These are phyloP conservation scores for Geoglossum glabrum DNA, from an alignment of 495 filamentous ascomycete genomes.

Conservation along the genomic window DNA sequence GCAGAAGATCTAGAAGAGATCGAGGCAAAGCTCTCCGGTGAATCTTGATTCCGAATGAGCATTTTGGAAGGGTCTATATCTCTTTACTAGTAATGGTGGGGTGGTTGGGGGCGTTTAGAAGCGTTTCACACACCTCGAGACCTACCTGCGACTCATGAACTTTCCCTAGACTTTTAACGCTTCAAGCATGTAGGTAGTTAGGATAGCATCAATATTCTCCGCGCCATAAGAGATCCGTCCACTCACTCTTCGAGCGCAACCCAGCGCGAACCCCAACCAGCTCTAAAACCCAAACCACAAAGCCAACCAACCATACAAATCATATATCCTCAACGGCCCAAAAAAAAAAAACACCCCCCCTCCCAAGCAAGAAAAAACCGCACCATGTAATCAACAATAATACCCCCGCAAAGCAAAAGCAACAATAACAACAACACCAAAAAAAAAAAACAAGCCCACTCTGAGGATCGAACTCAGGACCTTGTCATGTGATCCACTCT, in stretches of 20 bases:
- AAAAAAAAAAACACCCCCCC: too few species aligned
- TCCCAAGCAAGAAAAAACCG: too few species aligned
- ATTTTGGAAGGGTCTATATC: not conserved
- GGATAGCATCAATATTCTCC: not conserved
- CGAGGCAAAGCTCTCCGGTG: constrained; percentile 37
- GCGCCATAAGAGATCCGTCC: too few species aligned
- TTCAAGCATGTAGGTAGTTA: not conserved
- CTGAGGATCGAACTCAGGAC: not conserved
- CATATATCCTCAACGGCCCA: too few species aligned
- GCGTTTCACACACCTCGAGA: not conserved
- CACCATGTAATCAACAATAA: too few species aligned
- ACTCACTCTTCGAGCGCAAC: too few species aligned
- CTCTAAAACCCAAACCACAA: too few species aligned
- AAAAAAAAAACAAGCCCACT: not conserved
- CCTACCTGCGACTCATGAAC: not conserved
- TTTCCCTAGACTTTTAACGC: not conserved
- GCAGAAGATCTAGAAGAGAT: constrained; percentile 60
- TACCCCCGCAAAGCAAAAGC: too few species aligned
- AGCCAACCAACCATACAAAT: too few species aligned
- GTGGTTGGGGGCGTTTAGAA: not conserved
- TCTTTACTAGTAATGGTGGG: not conserved
- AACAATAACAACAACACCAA: too few species aligned
- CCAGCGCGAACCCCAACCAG: too few species aligned
- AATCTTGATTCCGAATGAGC: not conserved
- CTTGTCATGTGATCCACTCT: not conserved